Conservation (phyloP, 208 protist genomes). For the Trypanosomatidae sp. region DNA sequence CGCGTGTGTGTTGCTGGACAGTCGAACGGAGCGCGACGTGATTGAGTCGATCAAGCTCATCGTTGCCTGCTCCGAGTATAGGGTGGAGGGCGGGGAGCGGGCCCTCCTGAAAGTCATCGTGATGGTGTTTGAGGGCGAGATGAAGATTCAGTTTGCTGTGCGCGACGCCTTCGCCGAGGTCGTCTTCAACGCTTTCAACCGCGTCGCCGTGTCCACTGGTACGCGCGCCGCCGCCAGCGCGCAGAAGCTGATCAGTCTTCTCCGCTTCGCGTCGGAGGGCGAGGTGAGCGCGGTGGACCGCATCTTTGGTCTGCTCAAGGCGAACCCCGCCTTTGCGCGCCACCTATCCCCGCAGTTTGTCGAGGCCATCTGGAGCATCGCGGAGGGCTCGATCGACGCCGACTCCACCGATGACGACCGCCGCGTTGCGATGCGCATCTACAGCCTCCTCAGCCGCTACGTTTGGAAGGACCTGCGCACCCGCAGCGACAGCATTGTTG, state of each 20-base stretch:
- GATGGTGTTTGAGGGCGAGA: slow-evolving; percentile 87
- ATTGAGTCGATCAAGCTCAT: slow-evolving; percentile 88
- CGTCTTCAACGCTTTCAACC: slow-evolving; percentile 72
- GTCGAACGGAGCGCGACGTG: slow-evolving; percentile 79
- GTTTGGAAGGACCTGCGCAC: slow-evolving; percentile 65
- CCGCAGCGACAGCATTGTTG: slow-evolving; percentile 70
- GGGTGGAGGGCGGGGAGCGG: slow-evolving; percentile 58
- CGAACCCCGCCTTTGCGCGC: slow-evolving; percentile 55
- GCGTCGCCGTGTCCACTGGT: slow-evolving; percentile 45
- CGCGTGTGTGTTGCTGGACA: slow-evolving; percentile 72
- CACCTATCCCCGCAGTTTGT: slow-evolving; percentile 73
- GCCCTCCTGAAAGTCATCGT: slow-evolving; percentile 81
- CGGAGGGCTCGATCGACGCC: slow-evolving; percentile 69
- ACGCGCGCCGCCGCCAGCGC: slow-evolving; percentile 67
- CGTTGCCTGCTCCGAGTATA: slow-evolving; percentile 77
- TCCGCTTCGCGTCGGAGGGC: slow-evolving; percentile 68
- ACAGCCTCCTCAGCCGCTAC: slow-evolving; percentile 76
- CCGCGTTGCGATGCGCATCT: slow-evolving; percentile 86
- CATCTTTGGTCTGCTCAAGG: slow-evolving; percentile 74
- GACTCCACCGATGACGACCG: slow-evolving; percentile 53
- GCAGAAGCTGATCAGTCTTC: slow-evolving; percentile 75
- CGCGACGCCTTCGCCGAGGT: slow-evolving; percentile 89
- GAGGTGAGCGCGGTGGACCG: slow-evolving; percentile 86
- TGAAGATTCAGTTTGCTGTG: slow-evolving; percentile 87
- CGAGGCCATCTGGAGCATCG: slow-evolving; percentile 85